Conservation (phyloP, 2,329 filamentous ascomycete genomes). For the Colletotrichum filicis region DNA sequence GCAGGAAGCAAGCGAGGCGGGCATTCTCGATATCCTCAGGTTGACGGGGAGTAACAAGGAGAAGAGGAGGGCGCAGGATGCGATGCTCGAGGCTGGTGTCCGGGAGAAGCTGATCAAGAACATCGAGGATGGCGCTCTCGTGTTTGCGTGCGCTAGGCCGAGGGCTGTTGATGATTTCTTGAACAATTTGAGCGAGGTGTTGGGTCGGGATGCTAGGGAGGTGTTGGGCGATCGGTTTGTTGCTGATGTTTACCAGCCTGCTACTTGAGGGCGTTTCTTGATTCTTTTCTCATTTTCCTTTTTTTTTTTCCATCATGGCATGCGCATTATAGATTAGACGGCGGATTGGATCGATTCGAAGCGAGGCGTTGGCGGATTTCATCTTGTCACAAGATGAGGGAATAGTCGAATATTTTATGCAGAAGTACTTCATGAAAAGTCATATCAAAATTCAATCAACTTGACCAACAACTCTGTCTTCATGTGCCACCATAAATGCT, state of each 20-base stretch:
- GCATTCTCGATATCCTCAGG: constrained; percentile 17
- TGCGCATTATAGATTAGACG: neutral
- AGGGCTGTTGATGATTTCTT: constrained; percentile 31
- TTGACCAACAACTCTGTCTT: neutral
- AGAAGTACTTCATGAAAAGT: neutral
- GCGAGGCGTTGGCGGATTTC: constrained; percentile 8
- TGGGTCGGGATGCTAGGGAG: constrained; percentile 30
- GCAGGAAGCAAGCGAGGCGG: constrained; percentile 23
- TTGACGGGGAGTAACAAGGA: constrained; percentile 23
- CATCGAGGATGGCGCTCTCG: constrained; percentile 22
- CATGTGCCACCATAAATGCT: neutral
- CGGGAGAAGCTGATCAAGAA: constrained; percentile 20
- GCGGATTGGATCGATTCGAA: neutral
- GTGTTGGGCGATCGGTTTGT: constrained; percentile 29
- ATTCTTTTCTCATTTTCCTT: neutral
- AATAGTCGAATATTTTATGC: neutral
- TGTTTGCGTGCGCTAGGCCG: constrained; percentile 33
- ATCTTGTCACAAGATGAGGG: neutral
- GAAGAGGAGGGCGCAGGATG: constrained; percentile 29
- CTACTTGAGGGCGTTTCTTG: constrained; percentile 1
- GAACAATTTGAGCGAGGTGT: constrained; percentile 21
- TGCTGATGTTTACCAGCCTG: constrained; percentile 34
- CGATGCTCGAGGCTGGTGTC: constrained; percentile 24
- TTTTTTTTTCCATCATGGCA: neutral
- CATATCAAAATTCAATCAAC: neutral